Base-by-base conservation (phyloP, 768 basidiomycete genomes). In the Phlebiopsis gigantea region DNA sequence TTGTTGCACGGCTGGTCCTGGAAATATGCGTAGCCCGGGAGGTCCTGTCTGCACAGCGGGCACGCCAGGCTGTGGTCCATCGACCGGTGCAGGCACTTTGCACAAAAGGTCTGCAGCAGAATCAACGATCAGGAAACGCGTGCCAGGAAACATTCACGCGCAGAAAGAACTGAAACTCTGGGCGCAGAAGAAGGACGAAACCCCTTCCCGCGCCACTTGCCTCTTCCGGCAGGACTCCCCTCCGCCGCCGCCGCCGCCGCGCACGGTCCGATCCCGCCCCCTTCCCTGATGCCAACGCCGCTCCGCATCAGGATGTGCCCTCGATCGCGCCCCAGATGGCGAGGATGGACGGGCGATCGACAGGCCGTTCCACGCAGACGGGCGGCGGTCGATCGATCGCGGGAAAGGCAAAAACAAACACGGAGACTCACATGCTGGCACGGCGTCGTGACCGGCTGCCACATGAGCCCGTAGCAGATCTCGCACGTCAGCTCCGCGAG, bases 391-490 rank as follows among this genome's bases (percentile, higher is more conserved):
- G 34, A 39, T 39, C 34, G 34, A 14, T 14, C 14, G 31, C 7
- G 31, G 31, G 31, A 14, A 34, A 34, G 14, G 31, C 31, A 6
- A 34, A 34, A 34, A 34, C 14, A 54, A 30, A 57, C 55, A 49
- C 48, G 51, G 46, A 46, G 46, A 78, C 86, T 66, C 66, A 90
- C 92, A 73, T 98, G 96, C 70, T 98, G 95, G 71, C 96, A 98
- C 12, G 92, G 90, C 2, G 95, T 90, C 15, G 96, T 98, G 50
- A 94, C 78, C 5, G 96, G 94, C 61, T 91, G 84, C 72, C 85
- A 84, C 61, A 94, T 76, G 39, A 97, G 73, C 66, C 79, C 79
- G 66, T 89, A 89, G 72, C 96, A 98, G 30, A 98, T 94, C 69
- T 94, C 90, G 70, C 96, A 98, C 19, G 83, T 86, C 54, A 96